A percentile compares a stretch with the other conserved stretches of the same genome.
Evolutionary conservation across 73 alveolate genomes (phyloP).

Genomic region (Paramecium primaurelia): DNA sequence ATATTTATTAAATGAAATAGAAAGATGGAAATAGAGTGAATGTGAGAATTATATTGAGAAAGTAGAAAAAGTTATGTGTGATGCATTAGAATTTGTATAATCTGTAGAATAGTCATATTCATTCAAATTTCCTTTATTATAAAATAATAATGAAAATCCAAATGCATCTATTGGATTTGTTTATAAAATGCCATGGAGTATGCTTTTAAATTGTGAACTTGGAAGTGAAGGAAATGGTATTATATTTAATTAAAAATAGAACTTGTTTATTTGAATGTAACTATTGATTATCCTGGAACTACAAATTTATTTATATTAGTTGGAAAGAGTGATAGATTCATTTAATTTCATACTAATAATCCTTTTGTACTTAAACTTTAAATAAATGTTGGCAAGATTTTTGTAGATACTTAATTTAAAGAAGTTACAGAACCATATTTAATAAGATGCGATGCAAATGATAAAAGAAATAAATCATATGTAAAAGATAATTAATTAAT

Average conservation of each 20-base stretch:
- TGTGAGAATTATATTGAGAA: constrained; percentile 45
- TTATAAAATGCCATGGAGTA: constrained; percentile 46
- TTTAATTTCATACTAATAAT: not conserved
- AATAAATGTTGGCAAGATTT: not conserved
- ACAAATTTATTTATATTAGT: not conserved
- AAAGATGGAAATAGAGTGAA: constrained; percentile 36
- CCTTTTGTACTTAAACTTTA: not conserved
- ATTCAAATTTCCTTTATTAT: constrained; percentile 18
- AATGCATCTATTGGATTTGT: constrained; percentile 4
- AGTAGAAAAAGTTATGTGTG: constrained; percentile 45
- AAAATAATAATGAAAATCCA: constrained; percentile 41
- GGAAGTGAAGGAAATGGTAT: not conserved
- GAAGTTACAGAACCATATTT: constrained; percentile 19
- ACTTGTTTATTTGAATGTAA: not conserved
- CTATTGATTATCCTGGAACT: constrained; percentile 30
- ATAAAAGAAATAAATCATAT: not conserved
- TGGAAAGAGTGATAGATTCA: not conserved
- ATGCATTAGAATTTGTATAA: constrained; percentile 41
- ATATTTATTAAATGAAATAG: constrained; percentile 19
- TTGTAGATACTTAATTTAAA: not conserved
- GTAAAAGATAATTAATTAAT: not conserved
- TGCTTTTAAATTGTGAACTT: not conserved
- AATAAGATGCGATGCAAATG: constrained; percentile 43
- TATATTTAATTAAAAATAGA: not conserved
- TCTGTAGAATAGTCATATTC: not conserved